These are phyloP conservation scores for Lecanicillium sp. DNA, from an alignment of 2,329 filamentous ascomycete species.

Conservation along the genomic window DNA sequence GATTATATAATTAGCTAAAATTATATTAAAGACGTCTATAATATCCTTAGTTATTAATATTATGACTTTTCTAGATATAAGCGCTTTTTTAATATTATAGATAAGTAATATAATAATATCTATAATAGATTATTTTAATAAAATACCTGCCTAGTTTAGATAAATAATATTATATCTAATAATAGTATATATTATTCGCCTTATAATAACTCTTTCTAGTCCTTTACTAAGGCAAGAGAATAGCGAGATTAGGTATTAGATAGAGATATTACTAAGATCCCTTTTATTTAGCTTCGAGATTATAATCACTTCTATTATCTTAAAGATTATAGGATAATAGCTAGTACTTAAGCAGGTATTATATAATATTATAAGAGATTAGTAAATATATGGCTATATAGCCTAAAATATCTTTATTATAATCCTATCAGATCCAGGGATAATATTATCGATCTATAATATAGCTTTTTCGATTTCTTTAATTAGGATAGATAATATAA, in stretches of 20 bases:
- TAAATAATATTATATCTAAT: slow-evolving; percentile 14
- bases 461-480: too few relatives aligned
- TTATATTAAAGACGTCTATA: slow-evolving; percentile 5
- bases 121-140: slow-evolving; percentile 13
- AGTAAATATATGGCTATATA: slow-evolving; percentile 2
- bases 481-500: not conserved
- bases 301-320: slow-evolving; percentile 15
- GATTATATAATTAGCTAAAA: slow-evolving; percentile 4
- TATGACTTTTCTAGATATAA: slow-evolving; percentile 4
- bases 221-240: slow-evolving; percentile 18
- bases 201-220: slow-evolving; percentile 16
- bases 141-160: slow-evolving; percentile 13
- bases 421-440: slow-evolving; percentile 1
- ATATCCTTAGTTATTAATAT: slow-evolving; percentile 7
- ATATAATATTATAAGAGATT: slow-evolving; percentile 3
- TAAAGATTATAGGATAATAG: slow-evolving; percentile 13
- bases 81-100: slow-evolving; percentile 13
- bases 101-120: slow-evolving; percentile 13
- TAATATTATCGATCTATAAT: slow-evolving; percentile 3
- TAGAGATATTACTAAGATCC: slow-evolving; percentile 11
- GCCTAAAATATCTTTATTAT: slow-evolving; percentile 3
- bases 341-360: slow-evolving; percentile 7
- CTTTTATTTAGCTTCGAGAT: too few relatives aligned
- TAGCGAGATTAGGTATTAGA: slow-evolving; percentile 17
- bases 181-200: slow-evolving; percentile 12